A percentile compares a stretch with the other conserved stretches of the same genome.
Conservation (phyloP, 805 yeast species). For the Wickerhamomyces hampshirensis region DNA sequence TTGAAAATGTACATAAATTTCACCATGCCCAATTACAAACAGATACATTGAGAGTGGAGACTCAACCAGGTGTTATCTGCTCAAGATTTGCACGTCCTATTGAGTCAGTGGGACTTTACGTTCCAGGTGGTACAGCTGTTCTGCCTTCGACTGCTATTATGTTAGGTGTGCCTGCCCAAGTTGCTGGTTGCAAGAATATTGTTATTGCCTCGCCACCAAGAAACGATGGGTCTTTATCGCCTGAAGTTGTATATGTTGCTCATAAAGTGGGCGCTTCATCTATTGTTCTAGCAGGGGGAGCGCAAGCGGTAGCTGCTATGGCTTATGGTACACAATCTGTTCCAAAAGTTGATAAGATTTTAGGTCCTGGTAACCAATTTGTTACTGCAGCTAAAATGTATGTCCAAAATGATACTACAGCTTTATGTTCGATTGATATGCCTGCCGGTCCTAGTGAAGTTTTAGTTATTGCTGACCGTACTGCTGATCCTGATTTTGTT, state of each 20-base stretch:
- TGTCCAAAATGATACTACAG: conserved; percentile 92
- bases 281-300: conserved; percentile 97
- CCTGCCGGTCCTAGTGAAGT: conserved; percentile 99
- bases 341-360: conserved; percentile 91
- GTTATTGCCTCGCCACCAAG: conserved; percentile 95
- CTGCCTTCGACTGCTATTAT: conserved; percentile 96
- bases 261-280: conserved; percentile 88
- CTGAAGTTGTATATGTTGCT: conserved; percentile 97
- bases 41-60: conserved; percentile 76
- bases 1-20: conserved; percentile 83
- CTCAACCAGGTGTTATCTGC: conserved; percentile 90
- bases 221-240: conserved; percentile 86
- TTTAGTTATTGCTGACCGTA: conserved; percentile 84
- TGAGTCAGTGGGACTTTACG: conserved; percentile 89
- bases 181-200: conserved; percentile 93
- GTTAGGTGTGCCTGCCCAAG: conserved; percentile 98
- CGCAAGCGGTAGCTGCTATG: conserved; percentile 98
- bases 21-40: conserved; percentile 87
- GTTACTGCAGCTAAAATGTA: conserved; percentile 99
- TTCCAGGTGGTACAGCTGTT: conserved; percentile 99
- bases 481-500: conserved; percentile 91
- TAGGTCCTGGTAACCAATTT: conserved; percentile 99
- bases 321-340: conserved; percentile 95
- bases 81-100: conserved; percentile 94
- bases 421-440: conserved; percentile 96